These are phyloP conservation scores for Peniophora sp. DNA, from an alignment of 1,284 basidiomycete species.

Conservation along the genomic window DNA sequence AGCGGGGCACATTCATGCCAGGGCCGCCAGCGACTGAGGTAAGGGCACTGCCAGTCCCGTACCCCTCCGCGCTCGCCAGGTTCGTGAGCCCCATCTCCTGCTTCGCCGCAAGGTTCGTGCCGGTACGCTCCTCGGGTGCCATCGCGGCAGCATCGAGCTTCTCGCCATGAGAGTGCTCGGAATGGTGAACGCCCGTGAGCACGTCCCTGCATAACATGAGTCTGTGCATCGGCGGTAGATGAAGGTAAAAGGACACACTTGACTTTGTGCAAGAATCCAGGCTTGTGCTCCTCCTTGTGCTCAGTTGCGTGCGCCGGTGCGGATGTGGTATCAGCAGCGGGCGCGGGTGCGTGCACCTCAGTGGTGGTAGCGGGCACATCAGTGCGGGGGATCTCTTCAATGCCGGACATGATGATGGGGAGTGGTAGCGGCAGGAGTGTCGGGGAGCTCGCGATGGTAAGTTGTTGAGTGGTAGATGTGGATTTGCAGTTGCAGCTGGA, in stretches of 20 bases:
- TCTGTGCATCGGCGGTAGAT: background rate
- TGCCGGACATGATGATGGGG: background rate
- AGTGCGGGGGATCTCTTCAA: background rate
- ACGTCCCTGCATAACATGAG: background rate
- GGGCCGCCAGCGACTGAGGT: background rate
- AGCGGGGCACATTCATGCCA: background rate
- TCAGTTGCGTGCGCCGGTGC: background rate
- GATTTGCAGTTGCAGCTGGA: background rate
- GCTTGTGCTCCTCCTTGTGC: too few relatives aligned
- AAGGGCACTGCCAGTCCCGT: background rate
- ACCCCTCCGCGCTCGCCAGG: background rate
- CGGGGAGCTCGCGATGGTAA: background rate
- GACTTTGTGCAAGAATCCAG: background rate
- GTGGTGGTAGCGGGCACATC: background rate
- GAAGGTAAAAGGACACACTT: background rate
- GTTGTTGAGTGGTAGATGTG: background rate
- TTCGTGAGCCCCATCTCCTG: constrained; percentile 1
- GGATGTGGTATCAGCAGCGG: background rate
- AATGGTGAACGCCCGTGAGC: background rate
- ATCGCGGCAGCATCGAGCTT: background rate
- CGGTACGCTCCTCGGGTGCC: background rate
- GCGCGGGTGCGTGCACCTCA: background rate
- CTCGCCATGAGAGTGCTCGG: background rate
- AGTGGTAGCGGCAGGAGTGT: background rate
- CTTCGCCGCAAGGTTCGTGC: background rate